These are phyloP conservation scores for Beauveria scarabaeidicola DNA, from an alignment of 2,329 filamentous ascomycete species.

Conservation along the genomic window DNA sequence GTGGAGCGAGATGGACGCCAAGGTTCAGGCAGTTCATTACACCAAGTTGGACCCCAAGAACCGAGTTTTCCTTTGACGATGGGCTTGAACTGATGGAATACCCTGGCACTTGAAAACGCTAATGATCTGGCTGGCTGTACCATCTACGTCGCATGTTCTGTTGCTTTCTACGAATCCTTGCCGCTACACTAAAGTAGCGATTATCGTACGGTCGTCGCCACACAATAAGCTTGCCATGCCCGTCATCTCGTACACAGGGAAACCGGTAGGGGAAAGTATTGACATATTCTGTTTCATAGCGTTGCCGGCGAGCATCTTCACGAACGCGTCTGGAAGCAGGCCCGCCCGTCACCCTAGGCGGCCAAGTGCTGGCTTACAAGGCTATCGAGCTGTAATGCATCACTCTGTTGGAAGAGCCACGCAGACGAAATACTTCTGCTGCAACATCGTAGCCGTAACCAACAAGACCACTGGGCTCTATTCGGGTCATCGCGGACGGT, in stretches of 20 bases:
- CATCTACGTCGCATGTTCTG: background rate
- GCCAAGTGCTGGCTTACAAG: background rate
- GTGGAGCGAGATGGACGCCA: background rate
- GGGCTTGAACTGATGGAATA: background rate
- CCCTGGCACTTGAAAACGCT: background rate
- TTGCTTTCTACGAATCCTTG: background rate
- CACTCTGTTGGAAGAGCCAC: too few species aligned
- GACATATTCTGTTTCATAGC: too few species aligned
- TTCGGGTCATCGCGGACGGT: background rate
- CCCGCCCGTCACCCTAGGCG: background rate
- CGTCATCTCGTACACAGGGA: too few species aligned
- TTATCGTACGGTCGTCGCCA: background rate
- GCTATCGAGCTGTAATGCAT: too few species aligned
- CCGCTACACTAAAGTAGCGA: background rate
- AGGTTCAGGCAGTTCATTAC: too few species aligned
- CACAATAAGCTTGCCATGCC: too few species aligned
- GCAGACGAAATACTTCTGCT: too few species aligned
- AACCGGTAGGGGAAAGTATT: too few species aligned
- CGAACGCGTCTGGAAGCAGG: too few species aligned
- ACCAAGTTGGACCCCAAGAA: too few species aligned
- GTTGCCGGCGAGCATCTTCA: too few species aligned
- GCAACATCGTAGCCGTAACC: background rate
- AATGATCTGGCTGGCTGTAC: background rate
- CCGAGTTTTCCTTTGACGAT: too few species aligned
- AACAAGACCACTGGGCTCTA: background rate